Conservation (phyloP, 345 rosid species). For the Murraya koenigii region DNA sequence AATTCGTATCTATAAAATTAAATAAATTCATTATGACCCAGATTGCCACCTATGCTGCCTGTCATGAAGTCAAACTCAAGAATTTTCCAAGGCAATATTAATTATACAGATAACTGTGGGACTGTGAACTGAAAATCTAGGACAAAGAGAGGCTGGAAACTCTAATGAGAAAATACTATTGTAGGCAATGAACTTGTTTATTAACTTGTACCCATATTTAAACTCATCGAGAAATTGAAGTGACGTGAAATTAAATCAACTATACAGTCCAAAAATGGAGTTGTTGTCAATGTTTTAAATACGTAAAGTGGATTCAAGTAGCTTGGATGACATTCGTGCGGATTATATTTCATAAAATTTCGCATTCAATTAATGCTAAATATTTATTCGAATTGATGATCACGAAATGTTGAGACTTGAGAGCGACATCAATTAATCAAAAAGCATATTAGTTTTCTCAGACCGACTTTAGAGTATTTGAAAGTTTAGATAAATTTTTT, state of each 20-base stretch:
- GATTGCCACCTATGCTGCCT: no score
- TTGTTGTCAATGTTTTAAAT: neutral
- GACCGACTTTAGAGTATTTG: no score
- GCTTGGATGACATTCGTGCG: neutral
- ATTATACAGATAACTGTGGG: neutral
- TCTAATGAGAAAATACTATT: no score
- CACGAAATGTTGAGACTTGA: neutral
- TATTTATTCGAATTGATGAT: neutral
- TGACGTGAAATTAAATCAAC: neutral
- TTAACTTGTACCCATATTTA: no score
- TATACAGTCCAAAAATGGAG: neutral
- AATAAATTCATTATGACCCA: no score
- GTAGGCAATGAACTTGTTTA: no score
- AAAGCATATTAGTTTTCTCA: no score
- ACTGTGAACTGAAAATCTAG: no score
- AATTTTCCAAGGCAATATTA: no score
- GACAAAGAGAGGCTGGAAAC: neutral
- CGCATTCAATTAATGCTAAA: neutral
- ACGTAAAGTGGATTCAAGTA: neutral
- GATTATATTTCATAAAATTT: neutral
- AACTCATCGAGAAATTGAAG: neutral
- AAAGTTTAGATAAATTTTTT: no score
- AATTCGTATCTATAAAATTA: no score
- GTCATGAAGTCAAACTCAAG: no score
- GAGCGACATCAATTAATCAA: neutral